Evolutionary conservation across 805 yeast species (phyloP).

Genomic region (Nakazawaea wickerhamii): DNA sequence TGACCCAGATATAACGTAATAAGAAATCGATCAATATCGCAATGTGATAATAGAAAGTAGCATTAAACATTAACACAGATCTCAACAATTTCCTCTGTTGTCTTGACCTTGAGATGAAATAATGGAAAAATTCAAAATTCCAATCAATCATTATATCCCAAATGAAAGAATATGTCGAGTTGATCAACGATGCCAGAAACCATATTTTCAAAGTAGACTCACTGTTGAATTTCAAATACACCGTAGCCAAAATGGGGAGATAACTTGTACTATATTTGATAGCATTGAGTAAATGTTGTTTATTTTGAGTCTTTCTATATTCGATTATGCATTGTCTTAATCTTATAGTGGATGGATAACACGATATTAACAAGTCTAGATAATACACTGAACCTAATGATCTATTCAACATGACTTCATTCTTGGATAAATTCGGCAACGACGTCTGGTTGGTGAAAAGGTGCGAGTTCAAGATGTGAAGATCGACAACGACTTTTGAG

Average conservation of each 20-base stretch:
- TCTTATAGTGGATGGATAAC: constrained; percentile 68
- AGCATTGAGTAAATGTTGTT: constrained; percentile 61
- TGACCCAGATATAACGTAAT: constrained; percentile 74
- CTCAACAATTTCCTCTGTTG: constrained; percentile 22
- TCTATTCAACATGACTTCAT: constrained; percentile 20
- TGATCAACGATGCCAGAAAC: constrained; percentile 44
- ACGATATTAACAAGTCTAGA: constrained; percentile 25
- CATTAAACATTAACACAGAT: constrained; percentile 26
- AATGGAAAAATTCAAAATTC: constrained; percentile 57
- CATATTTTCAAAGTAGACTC: constrained; percentile 28
- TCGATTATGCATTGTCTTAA: constrained; percentile 79
- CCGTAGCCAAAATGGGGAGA: constrained; percentile 42
- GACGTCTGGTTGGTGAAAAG: constrained; percentile 31
- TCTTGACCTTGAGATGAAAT: constrained; percentile 17
- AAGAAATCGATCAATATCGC: constrained; percentile 59
- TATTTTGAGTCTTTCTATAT: constrained; percentile 43
- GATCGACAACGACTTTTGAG: constrained; percentile 69
- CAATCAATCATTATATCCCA: constrained; percentile 95
- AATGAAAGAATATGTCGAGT: constrained; percentile 70
- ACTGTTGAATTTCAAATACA: constrained; percentile 22
- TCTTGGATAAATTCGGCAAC: constrained; percentile 22
- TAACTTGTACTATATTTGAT: constrained; percentile 66
- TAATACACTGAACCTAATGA: constrained; percentile 26
- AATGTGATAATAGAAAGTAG: constrained; percentile 38
- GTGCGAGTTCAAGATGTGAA: constrained; percentile 50